Percentiles rank a stretch among this genome's conserved stretches.
Conservation (phyloP, 164 flowering plant species). For the Aristolochia californica region DNA sequence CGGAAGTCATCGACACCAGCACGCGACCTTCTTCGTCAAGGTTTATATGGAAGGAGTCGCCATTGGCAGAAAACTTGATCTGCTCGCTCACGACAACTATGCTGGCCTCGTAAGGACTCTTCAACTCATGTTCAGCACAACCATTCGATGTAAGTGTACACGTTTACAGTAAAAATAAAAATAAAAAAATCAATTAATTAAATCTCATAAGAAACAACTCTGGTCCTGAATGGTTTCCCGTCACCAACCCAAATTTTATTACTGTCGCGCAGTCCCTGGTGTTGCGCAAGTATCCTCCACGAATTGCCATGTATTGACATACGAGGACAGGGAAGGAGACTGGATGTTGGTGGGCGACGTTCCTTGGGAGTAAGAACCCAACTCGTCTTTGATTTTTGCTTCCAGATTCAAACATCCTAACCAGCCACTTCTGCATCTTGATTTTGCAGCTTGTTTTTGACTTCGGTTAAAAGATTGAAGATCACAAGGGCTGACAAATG, state of each 20-base stretch:
- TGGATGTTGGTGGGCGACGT: slow-evolving; percentile 85
- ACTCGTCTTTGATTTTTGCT: not conserved
- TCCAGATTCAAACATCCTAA: not conserved
- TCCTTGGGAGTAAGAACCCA: slow-evolving; percentile 90
- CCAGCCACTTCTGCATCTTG: too few species aligned
- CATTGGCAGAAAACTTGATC: slow-evolving; percentile 48
- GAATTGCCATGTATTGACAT: slow-evolving; percentile 39
- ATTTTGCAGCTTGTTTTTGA: slow-evolving; percentile 47
- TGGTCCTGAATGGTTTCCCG: not conserved
- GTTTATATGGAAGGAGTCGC: slow-evolving; percentile 57
- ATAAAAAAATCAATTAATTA: too few species aligned
- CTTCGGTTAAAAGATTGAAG: slow-evolving; percentile 55
- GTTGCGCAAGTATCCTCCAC: slow-evolving; percentile 11
- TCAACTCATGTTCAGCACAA: slow-evolving; percentile 29
- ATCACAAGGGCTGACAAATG: slow-evolving; percentile 34
- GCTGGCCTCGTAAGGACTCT: slow-evolving; percentile 22
- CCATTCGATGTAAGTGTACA: slow-evolving; percentile 35
- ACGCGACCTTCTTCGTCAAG: slow-evolving; percentile 35
- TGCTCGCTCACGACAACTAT: slow-evolving; percentile 26
- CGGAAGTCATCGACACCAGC: slow-evolving; percentile 4
- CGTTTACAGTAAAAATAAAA: too few species aligned
- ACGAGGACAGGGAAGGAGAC: slow-evolving; percentile 70
- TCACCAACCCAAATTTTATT: not conserved
- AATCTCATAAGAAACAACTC: too few species aligned
- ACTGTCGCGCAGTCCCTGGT: slow-evolving; percentile 9